Conservation (phyloP, 2,329 filamentous ascomycete genomes). For the Arthrobotrys musiformis region DNA sequence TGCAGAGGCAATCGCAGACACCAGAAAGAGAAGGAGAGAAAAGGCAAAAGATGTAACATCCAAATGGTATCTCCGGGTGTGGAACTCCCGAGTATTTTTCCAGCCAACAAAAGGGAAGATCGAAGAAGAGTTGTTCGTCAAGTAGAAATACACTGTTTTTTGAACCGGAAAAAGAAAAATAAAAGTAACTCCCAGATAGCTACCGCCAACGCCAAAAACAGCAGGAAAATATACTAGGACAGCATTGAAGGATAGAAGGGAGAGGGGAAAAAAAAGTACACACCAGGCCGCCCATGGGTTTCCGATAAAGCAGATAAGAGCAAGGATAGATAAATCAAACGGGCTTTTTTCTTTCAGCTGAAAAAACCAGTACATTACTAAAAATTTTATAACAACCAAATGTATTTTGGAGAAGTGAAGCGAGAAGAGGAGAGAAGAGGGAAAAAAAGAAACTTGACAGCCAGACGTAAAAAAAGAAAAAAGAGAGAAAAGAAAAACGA, state of each 20-base stretch:
- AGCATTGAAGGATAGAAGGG: not conserved
- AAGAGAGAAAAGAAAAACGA: slow-evolving; percentile 1
- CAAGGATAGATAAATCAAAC: slow-evolving; percentile 34
- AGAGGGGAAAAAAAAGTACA: slow-evolving; percentile 13
- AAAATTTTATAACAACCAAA: slow-evolving; percentile 30
- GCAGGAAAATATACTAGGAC: not conserved
- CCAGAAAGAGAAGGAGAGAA: not conserved
- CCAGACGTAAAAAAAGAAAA: slow-evolving; percentile 23
- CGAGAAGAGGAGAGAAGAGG: slow-evolving; percentile 23
- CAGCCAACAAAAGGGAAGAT: slow-evolving; percentile 23
- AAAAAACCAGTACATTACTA: slow-evolving; percentile 10
- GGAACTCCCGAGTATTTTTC: slow-evolving; percentile 23
- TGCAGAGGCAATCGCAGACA: slow-evolving; percentile 8
- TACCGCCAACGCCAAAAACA: slow-evolving; percentile 28
- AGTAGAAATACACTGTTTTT: slow-evolving; percentile 24
- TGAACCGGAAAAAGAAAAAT: slow-evolving; percentile 33
- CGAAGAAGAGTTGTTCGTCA: not conserved
- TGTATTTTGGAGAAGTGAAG: slow-evolving; percentile 25
- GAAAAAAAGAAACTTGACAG: slow-evolving; percentile 14
- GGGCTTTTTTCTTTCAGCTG: slow-evolving; percentile 16
- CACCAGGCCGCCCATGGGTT: slow-evolving; percentile 40
- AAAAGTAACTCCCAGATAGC: slow-evolving; percentile 31
- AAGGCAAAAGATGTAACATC: not conserved
- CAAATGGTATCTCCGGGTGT: slow-evolving; percentile 15
- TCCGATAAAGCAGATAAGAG: slow-evolving; percentile 16